These are phyloP conservation scores for Fusarium fracticaudum DNA, from an alignment of 2,329 filamentous ascomycete genomes.

Conservation along the genomic window DNA sequence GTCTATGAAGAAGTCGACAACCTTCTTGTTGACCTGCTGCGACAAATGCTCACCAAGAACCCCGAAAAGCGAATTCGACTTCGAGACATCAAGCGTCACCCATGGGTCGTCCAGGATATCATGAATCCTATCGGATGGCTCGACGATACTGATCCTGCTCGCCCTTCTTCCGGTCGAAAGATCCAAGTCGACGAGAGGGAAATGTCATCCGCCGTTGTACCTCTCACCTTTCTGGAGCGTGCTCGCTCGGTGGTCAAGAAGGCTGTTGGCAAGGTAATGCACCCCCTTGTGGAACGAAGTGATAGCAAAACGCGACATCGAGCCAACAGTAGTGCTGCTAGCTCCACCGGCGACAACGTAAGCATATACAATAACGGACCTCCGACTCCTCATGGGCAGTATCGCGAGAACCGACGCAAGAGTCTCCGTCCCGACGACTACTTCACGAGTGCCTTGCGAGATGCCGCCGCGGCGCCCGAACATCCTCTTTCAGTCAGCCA, in stretches of 20 bases:
- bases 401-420: constrained; percentile 63
- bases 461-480: constrained; percentile 40
- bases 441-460: constrained; percentile 55
- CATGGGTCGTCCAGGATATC: constrained; percentile 86
- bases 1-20: constrained; percentile 88
- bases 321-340: constrained; percentile 71
- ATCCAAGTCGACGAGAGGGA: constrained; percentile 94
- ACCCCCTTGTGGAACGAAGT: constrained; percentile 66
- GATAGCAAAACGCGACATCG: constrained; percentile 64
- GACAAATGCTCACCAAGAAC: constrained; percentile 86
- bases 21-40: constrained; percentile 80
- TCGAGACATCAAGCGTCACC: constrained; percentile 91
- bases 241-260: constrained; percentile 82
- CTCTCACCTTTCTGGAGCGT: constrained; percentile 86
- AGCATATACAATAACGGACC: constrained; percentile 56
- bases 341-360: constrained; percentile 67
- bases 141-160: constrained; percentile 90
- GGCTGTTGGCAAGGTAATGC: constrained; percentile 70
- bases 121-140: constrained; percentile 82
- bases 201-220: constrained; percentile 88
- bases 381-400: constrained; percentile 59
- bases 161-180: constrained; percentile 79
- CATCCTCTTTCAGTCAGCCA: constrained; percentile 41
- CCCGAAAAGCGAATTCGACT: constrained; percentile 88
- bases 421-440: constrained; percentile 65